These are phyloP conservation scores for Aspergillus ochraceoroseus DNA, from an alignment of 2,329 filamentous ascomycete genomes.

Conservation along the genomic window DNA sequence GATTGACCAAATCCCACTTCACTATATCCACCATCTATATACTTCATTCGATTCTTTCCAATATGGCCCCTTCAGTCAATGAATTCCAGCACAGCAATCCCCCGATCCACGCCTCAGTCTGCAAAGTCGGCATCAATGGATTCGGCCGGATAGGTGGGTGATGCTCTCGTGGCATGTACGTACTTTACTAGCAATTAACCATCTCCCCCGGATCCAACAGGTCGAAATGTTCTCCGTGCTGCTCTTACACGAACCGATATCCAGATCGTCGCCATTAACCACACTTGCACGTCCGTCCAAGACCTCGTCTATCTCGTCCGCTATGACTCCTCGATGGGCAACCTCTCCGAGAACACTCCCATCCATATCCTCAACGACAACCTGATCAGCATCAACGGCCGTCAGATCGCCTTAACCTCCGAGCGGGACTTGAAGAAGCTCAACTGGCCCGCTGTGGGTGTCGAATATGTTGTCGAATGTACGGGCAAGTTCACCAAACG, in stretches of 20 bases:
- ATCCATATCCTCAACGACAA: conserved; percentile 88
- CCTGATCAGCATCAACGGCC: conserved; percentile 50
- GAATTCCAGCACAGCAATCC: conserved; percentile 18
- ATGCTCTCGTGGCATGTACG: neutral
- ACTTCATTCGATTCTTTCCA: too few relatives aligned
- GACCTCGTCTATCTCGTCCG: conserved; percentile 31
- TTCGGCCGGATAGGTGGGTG: conserved; percentile 75
- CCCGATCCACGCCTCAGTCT: conserved; percentile 14
- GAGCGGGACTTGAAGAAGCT: conserved; percentile 29
- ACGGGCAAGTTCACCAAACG: conserved; percentile 63
- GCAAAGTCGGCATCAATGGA: conserved; percentile 88
- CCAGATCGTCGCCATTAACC: conserved; percentile 29
- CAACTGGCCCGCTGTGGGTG: conserved; percentile 26
- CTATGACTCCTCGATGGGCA: conserved; percentile 55
- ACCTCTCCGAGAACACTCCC: conserved; percentile 93
- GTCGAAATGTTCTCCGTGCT: conserved; percentile 60
- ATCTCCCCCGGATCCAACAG: conserved; percentile 8
- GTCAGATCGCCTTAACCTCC: conserved; percentile 25
- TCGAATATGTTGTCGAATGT: conserved; percentile 29
- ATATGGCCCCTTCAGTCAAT: conserved; percentile 18
- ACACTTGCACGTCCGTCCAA: conserved; percentile 28
- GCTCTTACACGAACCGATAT: conserved; percentile 24
- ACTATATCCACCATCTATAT: too few relatives aligned
- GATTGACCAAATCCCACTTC: too few relatives aligned
- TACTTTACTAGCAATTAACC: neutral